phyloP scores from a whole-genome alignment of 805 yeast species.

The Wickerhamiella dianesei region DNA sequence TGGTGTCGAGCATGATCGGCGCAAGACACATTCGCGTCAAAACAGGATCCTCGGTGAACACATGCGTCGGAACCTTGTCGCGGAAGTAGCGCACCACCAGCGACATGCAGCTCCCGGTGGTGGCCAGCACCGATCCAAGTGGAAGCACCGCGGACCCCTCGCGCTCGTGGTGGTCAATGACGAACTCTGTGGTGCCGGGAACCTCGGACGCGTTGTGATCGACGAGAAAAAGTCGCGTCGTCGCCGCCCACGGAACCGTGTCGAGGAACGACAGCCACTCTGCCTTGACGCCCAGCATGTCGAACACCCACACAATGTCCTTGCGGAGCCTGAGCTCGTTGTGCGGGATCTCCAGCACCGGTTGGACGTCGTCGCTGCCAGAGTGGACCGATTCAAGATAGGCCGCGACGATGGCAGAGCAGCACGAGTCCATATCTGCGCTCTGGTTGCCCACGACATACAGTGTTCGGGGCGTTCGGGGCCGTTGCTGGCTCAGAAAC shows the following conservation, averaged over 20 bases:
- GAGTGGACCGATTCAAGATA: conserved; percentile 29
- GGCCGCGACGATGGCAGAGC: conserved; percentile 61
- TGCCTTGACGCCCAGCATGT: conserved; percentile 33
- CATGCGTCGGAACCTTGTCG: conserved; percentile 12
- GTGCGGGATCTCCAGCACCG: conserved; percentile 59
- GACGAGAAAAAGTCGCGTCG: conserved; percentile 44
- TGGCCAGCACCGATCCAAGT: conserved; percentile 25
- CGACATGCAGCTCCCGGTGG: conserved; percentile 68
- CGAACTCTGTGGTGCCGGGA: conserved; percentile 35
- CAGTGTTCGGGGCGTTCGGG: neutral
- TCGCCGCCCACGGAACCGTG: conserved; percentile 33
- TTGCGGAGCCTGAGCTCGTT: conserved; percentile 55
- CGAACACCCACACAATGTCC: conserved; percentile 50
- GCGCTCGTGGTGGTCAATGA: conserved; percentile 68
- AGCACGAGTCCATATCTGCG: conserved; percentile 80
- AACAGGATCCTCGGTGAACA: conserved; percentile 22
- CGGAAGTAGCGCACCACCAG: conserved; percentile 56
- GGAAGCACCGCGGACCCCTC: conserved; percentile 33
- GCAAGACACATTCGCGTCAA: conserved; percentile 40
- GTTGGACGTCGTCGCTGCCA: conserved; percentile 32
- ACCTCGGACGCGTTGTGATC: conserved; percentile 39
- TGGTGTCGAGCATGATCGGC: conserved; percentile 67
- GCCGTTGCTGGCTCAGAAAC: neutral
- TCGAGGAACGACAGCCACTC: conserved; percentile 50
- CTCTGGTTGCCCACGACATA: conserved; percentile 69